Percentiles rank a stretch among this genome's conserved stretches.
Evolutionary conservation across 768 basidiomycete species (phyloP).

Genomic region (Phylloporus rhodoxanthus): DNA sequence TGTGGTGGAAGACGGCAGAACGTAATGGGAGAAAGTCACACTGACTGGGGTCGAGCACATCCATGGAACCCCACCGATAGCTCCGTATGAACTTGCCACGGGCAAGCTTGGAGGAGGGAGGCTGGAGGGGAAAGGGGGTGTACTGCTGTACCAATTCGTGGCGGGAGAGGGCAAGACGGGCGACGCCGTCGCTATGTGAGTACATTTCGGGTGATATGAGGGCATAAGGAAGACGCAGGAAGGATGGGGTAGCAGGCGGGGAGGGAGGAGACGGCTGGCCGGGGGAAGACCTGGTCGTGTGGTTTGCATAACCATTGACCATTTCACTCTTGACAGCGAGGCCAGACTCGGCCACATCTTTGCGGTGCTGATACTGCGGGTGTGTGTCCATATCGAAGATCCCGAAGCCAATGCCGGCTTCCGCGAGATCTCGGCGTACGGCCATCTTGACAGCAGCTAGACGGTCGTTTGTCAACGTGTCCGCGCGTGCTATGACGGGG

Average conservation of each 20-base stretch:
- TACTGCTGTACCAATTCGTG: constrained; percentile 73
- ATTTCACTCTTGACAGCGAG: constrained; percentile 45
- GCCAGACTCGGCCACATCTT: constrained; percentile 40
- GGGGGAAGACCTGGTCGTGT: constrained; percentile 47
- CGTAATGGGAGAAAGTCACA: constrained; percentile 77
- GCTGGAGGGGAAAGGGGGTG: constrained; percentile 49
- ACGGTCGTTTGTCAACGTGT: constrained; percentile 76
- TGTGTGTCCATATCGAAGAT: constrained; percentile 76
- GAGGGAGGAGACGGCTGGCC: constrained; percentile 58
- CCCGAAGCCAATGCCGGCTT: constrained; percentile 83
- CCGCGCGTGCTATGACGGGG: constrained; percentile 78
- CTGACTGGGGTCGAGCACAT: constrained; percentile 72
- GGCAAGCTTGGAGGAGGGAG: constrained; percentile 40
- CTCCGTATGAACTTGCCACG: constrained; percentile 62
- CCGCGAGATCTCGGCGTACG: constrained; percentile 73
- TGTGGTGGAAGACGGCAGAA: constrained; percentile 78
- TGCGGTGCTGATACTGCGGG: constrained; percentile 40
- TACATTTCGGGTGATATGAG: constrained; percentile 80
- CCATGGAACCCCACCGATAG: constrained; percentile 82
- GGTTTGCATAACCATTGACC: constrained; percentile 45
- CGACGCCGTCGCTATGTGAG: constrained; percentile 77
- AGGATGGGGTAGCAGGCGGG: constrained; percentile 55
- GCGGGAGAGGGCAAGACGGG: constrained; percentile 50
- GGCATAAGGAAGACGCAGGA: constrained; percentile 73
- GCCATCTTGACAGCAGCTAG: constrained; percentile 75